phyloP scores from a whole-genome alignment of 208 protist genomes.

The Wallacemonas sp. region DNA sequence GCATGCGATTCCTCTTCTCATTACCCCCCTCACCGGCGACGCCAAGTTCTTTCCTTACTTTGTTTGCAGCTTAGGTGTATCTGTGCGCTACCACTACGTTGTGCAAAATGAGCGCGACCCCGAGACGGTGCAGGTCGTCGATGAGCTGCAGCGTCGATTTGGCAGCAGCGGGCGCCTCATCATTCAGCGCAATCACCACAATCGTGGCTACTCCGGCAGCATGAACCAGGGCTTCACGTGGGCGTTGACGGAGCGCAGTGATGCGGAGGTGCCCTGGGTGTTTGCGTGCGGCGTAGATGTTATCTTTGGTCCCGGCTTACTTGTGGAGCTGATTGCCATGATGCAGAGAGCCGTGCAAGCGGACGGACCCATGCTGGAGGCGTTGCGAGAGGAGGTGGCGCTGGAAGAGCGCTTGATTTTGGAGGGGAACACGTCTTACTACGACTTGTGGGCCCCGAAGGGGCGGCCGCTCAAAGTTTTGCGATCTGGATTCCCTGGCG shows the following conservation, averaged over 20 bases:
- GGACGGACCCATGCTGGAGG: too few relatives aligned
- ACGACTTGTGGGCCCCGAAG: slow-evolving; percentile 23
- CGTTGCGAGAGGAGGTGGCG: slow-evolving; percentile 29
- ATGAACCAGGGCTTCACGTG: slow-evolving; percentile 38
- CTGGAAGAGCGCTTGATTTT: slow-evolving; percentile 23
- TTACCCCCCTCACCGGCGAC: slow-evolving; percentile 41
- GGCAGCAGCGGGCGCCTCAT: slow-evolving; percentile 33
- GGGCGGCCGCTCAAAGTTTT: slow-evolving; percentile 38
- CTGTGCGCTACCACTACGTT: slow-evolving; percentile 37
- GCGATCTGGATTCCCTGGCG: slow-evolving; percentile 27
- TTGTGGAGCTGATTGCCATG: slow-evolving; percentile 20
- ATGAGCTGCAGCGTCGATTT: slow-evolving; percentile 28
- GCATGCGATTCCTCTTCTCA: slow-evolving; percentile 36
- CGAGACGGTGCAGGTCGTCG: slow-evolving; percentile 19
- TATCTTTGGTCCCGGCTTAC: slow-evolving; percentile 24
- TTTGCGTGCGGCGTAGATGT: slow-evolving; percentile 36
- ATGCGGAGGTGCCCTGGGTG: slow-evolving; percentile 35
- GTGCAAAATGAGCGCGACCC: slow-evolving; percentile 35
- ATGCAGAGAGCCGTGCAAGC: too few relatives aligned
- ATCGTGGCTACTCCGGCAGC: slow-evolving; percentile 35
- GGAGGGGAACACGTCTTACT: slow-evolving; percentile 28
- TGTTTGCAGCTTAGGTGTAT: slow-evolving; percentile 38
- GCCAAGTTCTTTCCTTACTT: slow-evolving; percentile 32
- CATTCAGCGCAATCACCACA: slow-evolving; percentile 31
- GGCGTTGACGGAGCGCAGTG: slow-evolving; percentile 23